Evolutionary conservation across 2,329 filamentous ascomycete genomes (phyloP), one percentile per base, ranked within the genome.

Genomic region (Aspergillus pseudotamarii): DNA sequence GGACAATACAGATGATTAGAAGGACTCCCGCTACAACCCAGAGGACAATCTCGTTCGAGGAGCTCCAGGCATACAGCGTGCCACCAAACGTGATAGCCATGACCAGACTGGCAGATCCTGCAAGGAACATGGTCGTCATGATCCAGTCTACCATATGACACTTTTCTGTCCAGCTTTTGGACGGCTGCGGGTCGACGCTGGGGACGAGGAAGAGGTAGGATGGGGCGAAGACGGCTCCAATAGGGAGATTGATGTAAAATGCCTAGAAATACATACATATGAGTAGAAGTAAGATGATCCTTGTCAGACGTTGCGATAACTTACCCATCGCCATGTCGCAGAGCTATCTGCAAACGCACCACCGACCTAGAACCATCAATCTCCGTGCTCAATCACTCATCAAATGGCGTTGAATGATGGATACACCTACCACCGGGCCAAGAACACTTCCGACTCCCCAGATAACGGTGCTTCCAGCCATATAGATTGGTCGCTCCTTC

Each of bases 191-290:
- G 32, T 34, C 32, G 32, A 34, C 11, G 4, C 32, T 34, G 32
- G 43, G 43, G n/a, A 45, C 10, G 2, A 45, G 43, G 64, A 83
- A 81, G 32, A 86, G 28, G 28, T 81, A 78, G 30, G 81, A 75
- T 0, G 83, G 80, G 3, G 79, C 71, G 34, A 77, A 75, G 9
- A 79, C 68, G 14, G 75, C 85, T 0, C 83, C 78, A 54, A 84
- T 73, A 41, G 78, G 71, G 0, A 88, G 76, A 66, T 88, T 88
- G 75, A 88, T 83, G 68, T 89, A 89, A 68, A 85, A 84, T 0
- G 77, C 16, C 41, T 21, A 21, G 6, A 45, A 45, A 45, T 16
- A 45, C 23, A 21, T n/a, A 21, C 3, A 21, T 23, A n/a, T 45
- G 16, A 45, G n/a, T 45, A 21, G n/a, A 45, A 9, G n/a, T 16